These are phyloP conservation scores for Bimuria novae-zelandiae DNA, from an alignment of 2,329 filamentous ascomycete genomes.

Conservation along the genomic window DNA sequence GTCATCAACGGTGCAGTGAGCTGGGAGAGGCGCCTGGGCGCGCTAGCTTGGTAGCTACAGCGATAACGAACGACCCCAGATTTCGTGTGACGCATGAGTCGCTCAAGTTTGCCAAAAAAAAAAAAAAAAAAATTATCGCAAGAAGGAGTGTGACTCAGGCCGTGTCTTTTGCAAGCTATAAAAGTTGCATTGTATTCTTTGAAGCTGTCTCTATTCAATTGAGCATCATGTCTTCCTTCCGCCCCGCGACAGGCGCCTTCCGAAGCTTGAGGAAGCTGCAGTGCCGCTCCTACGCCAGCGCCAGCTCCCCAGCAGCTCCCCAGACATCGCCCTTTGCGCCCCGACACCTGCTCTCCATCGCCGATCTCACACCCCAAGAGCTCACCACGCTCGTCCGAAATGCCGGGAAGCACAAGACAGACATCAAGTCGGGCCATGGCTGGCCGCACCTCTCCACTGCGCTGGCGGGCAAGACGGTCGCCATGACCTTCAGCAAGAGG, in stretches of 20 bases:
- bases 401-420: slow-evolving; percentile 75
- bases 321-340: slow-evolving; percentile 64
- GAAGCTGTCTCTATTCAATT: slow-evolving; percentile 8
- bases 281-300: slow-evolving; percentile 32
- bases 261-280: slow-evolving; percentile 37
- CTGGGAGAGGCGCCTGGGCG: neutral
- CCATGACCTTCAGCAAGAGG: slow-evolving; percentile 96
- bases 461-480: slow-evolving; percentile 78
- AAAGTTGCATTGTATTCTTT: slow-evolving; percentile 14
- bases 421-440: slow-evolving; percentile 68
- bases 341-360: slow-evolving; percentile 89
- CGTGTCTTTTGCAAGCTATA: slow-evolving; percentile 9
- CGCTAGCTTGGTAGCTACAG: too few species aligned
- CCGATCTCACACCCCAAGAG: slow-evolving; percentile 79
- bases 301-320: slow-evolving; percentile 39
- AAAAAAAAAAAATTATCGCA: slow-evolving; percentile 11
- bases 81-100: slow-evolving; percentile 11
- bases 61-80: slow-evolving; percentile 20
- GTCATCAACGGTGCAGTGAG: too few species aligned
- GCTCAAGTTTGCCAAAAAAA: neutral
- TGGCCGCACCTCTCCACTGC: slow-evolving; percentile 64
- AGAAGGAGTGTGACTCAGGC: slow-evolving; percentile 26
- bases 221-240: slow-evolving; percentile 38
- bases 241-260: slow-evolving; percentile 33
- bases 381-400: slow-evolving; percentile 82